Base-by-base conservation (phyloP, 2,329 filamentous ascomycete genomes). In the Alternaria sp. region DNA sequence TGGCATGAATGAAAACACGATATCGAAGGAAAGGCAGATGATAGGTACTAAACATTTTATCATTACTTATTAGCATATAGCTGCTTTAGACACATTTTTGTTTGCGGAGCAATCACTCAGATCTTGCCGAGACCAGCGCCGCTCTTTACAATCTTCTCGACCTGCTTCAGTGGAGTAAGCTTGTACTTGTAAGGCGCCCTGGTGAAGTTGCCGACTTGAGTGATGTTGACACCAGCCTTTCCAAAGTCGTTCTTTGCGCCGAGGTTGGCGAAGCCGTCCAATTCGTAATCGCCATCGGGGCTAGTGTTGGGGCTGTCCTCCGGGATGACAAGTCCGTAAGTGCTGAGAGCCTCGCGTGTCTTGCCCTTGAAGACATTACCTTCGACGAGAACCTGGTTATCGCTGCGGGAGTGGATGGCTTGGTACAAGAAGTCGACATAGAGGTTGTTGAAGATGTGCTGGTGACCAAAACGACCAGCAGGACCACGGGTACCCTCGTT, bases 401-500 rank as follows among this genome's bases (percentile, higher is more conserved):
- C 80, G 66, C 77, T 80, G 32, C 81, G 78, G n/a, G 77, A 79
- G 69, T 83, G 80, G 43, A 82, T 78, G 36, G 78, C 80, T 57
- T 80, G 78, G 61, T 75, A 75, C 30, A 75, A 62, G 36, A 74
- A 75, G 45, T 81, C 76, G 11, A 73, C 66, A 58, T 77, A 80
- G 56, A 79, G 78, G 69, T 78, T 83, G 82, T 86, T 88, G 82
- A 84, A 87, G 68, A 86, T 73, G 80, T 91, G 89, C 14, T 82
- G 87, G 54, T 87, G 89, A 27, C 89, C 89, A 79, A 91, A 91
- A 63, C 89, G 87, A 67, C 90, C 77, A 9, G 85, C 86, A 5
- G 89, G 89, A 1, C 80, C 81, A 54, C 89, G 87, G 4, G 86
- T 89, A 80, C 88, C 87, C 70, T 89, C 78, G 79, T 90, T 88